Evolutionary conservation across 2,329 filamentous ascomycete species (phyloP), one percentile per base, ranked within the genome.

Genomic region (Juglanconis oblonga): DNA sequence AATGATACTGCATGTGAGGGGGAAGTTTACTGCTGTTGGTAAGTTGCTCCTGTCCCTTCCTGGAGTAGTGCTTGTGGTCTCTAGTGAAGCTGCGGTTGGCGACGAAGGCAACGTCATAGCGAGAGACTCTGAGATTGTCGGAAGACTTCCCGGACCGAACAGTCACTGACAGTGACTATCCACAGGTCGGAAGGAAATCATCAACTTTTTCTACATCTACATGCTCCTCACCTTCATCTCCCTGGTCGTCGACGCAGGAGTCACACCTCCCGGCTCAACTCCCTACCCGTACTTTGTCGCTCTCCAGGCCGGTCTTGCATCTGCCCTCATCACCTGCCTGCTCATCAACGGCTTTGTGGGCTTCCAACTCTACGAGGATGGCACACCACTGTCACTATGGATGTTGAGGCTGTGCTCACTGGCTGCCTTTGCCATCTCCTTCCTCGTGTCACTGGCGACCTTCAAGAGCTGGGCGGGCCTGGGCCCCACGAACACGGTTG

Each of bases 11-110:
- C 95, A 99, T 75, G 91, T 99, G 64, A 86, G 95, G 68, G 94
- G 91, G 69, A 99, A 99, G 78, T 99, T 99, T 75, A 99, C 95
- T 29, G 95, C 95, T 69, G 95, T 99, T 68, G 94, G 91, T 94
- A 83, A 61, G 89, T 76, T 36, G 4, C 33, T 36, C 6, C 13
- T 7, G 35, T 5, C 45, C 24, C 14, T 4, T 31, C 4, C n/a
- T 14, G 10, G 14, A 40, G 6, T 24, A 40, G 4, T 51, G 9
- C 14, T 31, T 55, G 24, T 55, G 9, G 29, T 52, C 14, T 5
- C n/a, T 10, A 24, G 51, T 11, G 38, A 13, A 29, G 35, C n/a
- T 52, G 57, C 8, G 48, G 66, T 65, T 58, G 61, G 48, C 44
- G 5, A 24, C n/a, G 14, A 24, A 47, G 44, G 14, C 44, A 10